Evolutionary conservation across 2,329 filamentous ascomycete genomes (phyloP).

Genomic region (Curvularia eragrostidis): DNA sequence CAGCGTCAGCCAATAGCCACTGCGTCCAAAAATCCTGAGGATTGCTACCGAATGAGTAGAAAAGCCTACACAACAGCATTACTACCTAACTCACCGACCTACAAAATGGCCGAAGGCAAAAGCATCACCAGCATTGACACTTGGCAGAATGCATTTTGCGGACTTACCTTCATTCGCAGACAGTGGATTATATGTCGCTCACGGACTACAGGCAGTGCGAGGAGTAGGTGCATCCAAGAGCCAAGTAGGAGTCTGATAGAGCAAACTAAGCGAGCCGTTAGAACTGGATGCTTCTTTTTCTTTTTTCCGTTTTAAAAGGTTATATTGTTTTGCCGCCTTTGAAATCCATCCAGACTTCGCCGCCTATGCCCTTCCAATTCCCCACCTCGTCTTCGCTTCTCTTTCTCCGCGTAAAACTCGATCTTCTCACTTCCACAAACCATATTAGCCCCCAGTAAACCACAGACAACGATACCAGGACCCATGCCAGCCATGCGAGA

Average conservation of each 20-base stretch:
- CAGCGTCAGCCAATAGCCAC: too few species aligned
- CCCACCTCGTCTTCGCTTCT: conserved; percentile 30
- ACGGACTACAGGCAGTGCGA: too few species aligned
- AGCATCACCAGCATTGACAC: too few species aligned
- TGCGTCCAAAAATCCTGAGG: too few species aligned
- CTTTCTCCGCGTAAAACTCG: conserved; percentile 21
- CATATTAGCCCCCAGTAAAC: conserved; percentile 35
- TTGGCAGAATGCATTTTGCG: too few species aligned
- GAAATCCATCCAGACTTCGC: conserved; percentile 27
- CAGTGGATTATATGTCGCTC: too few species aligned
- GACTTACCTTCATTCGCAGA: too few species aligned
- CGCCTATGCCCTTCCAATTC: conserved; percentile 29
- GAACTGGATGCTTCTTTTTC: neutral
- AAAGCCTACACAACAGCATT: too few species aligned
- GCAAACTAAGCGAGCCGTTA: neutral
- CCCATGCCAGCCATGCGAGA: conserved; percentile 31
- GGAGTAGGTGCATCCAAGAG: neutral
- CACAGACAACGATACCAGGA: conserved; percentile 11
- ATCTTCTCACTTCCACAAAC: conserved; percentile 37
- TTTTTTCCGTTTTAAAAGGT: neutral
- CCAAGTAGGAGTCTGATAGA: neutral
- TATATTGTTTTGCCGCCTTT: conserved; percentile 15
- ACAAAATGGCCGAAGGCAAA: too few species aligned
- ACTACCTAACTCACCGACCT: too few species aligned
- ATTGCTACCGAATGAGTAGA: too few species aligned